phyloP scores from a whole-genome alignment of 2,329 filamentous ascomycete species.

The Trichoderma simmonsii region DNA sequence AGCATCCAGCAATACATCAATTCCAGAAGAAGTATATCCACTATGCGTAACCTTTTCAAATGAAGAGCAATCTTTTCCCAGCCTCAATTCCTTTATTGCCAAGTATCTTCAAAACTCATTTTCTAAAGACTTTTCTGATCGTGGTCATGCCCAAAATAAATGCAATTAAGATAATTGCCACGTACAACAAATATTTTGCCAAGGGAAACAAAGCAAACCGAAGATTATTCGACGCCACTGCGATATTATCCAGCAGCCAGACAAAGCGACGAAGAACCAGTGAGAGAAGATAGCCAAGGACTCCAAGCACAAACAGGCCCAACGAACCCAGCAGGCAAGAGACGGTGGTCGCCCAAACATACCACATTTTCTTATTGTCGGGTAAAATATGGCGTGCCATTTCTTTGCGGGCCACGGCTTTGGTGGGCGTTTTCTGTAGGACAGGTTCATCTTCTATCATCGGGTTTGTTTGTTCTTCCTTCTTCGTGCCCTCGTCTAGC shows the following conservation, averaged over 20 bases:
- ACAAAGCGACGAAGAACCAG: not conserved
- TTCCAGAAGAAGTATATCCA: not conserved
- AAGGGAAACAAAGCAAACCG: not conserved
- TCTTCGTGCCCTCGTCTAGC: not conserved
- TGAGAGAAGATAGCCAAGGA: not conserved
- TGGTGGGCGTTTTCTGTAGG: not conserved
- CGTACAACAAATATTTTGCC: not conserved
- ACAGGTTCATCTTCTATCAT: not conserved
- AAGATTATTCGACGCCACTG: not conserved
- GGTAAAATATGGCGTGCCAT: rapidly evolving
- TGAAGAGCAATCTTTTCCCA: not conserved
- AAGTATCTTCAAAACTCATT: not conserved
- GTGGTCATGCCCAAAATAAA: not conserved
- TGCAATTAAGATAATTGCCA: not conserved
- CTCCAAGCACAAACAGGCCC: not conserved
- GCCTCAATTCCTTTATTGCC: not conserved
- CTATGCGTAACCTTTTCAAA: not conserved
- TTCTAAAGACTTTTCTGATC: not conserved
- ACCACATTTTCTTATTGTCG: not conserved
- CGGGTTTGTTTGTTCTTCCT: not conserved
- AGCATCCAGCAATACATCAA: no score
- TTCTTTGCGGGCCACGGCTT: not conserved
- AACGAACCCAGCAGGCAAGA: not conserved
- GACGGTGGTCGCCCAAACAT: not conserved
- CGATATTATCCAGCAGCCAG: not conserved